A percentile compares a stretch with the other conserved stretches of the same genome.
Conservation (phyloP, 495 filamentous ascomycete genomes). For the Penicillium fimorum region DNA sequence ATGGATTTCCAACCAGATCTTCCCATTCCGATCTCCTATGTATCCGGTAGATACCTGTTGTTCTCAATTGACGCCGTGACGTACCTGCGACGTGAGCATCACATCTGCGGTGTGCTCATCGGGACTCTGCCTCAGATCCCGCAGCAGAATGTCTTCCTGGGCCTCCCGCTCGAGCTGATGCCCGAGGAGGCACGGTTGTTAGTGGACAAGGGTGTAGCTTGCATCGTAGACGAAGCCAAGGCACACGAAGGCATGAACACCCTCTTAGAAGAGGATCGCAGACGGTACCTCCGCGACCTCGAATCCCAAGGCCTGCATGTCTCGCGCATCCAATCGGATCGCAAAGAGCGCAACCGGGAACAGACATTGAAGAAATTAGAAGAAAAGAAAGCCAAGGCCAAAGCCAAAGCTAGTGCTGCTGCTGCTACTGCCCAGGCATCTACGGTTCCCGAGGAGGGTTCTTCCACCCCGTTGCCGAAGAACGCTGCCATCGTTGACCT, state of each 20-base stretch:
- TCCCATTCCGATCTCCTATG: slow-evolving; percentile 78
- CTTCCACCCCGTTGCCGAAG: slow-evolving; percentile 4
- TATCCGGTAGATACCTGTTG: slow-evolving; percentile 79
- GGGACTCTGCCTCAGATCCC: slow-evolving; percentile 88
- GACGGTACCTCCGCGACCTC: slow-evolving; percentile 44
- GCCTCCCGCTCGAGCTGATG: slow-evolving; percentile 84
- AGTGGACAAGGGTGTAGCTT: slow-evolving; percentile 74
- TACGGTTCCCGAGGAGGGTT: slow-evolving; percentile 16
- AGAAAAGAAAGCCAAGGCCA: slow-evolving; percentile 39
- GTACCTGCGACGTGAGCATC: slow-evolving; percentile 73
- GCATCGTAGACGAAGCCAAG: slow-evolving; percentile 71
- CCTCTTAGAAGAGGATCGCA: slow-evolving; percentile 55
- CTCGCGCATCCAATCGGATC: slow-evolving; percentile 38
- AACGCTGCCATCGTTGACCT: slow-evolving; percentile 31
- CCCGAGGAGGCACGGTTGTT: slow-evolving; percentile 84
- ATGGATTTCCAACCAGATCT: slow-evolving; percentile 44
- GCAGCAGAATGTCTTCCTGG: slow-evolving; percentile 91
- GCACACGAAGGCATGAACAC: slow-evolving; percentile 62
- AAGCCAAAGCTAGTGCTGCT: slow-evolving; percentile 29
- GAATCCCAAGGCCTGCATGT: slow-evolving; percentile 46
- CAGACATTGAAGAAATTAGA: slow-evolving; percentile 42
- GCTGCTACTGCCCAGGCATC: slow-evolving; percentile 10
- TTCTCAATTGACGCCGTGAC: slow-evolving; percentile 83
- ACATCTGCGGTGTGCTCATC: slow-evolving; percentile 84
- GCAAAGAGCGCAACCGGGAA: slow-evolving; percentile 41